phyloP scores from a whole-genome alignment of 2,329 filamentous ascomycete species.

The Botrytis deweyae region DNA sequence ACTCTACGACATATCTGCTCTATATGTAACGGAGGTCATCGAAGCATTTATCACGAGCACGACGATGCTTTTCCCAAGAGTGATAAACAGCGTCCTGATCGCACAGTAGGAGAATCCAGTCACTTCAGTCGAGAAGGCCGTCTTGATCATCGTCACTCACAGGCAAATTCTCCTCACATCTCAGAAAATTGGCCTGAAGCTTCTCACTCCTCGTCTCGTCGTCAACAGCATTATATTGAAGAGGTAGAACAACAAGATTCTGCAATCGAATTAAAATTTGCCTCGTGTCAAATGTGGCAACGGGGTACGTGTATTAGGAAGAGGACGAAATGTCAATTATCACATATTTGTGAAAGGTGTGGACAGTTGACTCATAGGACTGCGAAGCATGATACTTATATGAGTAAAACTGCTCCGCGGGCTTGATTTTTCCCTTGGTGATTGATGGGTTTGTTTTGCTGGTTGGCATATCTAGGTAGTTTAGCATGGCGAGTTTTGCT shows the following conservation, averaged over 20 bases:
- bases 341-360: conserved; percentile 3
- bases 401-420: conserved; percentile 13
- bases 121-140: neutral
- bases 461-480: neutral
- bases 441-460: neutral
- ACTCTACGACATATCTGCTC: conserved; percentile 8
- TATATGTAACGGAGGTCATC: neutral
- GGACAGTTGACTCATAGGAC: conserved; percentile 8
- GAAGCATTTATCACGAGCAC: conserved; percentile 10
- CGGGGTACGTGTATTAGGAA: conserved; percentile 4
- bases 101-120: neutral
- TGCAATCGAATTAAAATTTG: neutral
- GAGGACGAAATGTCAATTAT: neutral
- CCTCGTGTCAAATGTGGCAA: conserved; percentile 2
- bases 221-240: neutral
- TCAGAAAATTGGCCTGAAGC: neutral
- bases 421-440: neutral
- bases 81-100: neutral
- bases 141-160: neutral
- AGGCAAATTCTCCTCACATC: neutral
- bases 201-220: neutral
- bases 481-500: neutral
- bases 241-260: neutral
- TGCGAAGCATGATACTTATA: conserved; percentile 14
- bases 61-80: neutral